Evolutionary conservation across 768 basidiomycete species (phyloP).

Genomic region (Kwoniella heveanensis): DNA sequence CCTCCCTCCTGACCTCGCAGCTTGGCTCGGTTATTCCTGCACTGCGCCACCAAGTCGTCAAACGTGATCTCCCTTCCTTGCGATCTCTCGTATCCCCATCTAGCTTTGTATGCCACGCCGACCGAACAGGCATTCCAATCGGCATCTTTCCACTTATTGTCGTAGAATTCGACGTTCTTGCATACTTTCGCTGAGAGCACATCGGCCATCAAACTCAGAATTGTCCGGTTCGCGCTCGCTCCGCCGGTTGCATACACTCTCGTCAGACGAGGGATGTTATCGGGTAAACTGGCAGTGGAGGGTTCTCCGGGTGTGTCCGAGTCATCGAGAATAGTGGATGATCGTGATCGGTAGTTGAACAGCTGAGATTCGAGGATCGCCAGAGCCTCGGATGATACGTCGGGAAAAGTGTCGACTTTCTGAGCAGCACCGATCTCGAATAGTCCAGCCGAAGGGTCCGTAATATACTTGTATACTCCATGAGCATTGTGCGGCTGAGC

Average conservation of each 20-base stretch:
- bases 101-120: slow-evolving; percentile 48
- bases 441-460: slow-evolving; percentile 19
- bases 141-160: slow-evolving; percentile 32
- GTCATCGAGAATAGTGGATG: slow-evolving; percentile 62
- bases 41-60: slow-evolving; percentile 41
- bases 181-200: slow-evolving; percentile 77
- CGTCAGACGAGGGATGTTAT: slow-evolving; percentile 57
- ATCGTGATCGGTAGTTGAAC: slow-evolving; percentile 73
- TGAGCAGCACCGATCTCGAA: slow-evolving; percentile 20
- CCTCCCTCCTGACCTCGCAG: slow-evolving; percentile 9
- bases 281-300: slow-evolving; percentile 13
- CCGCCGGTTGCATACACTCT: slow-evolving; percentile 79
- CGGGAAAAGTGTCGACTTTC: slow-evolving; percentile 34
- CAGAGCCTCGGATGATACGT: slow-evolving; percentile 61
- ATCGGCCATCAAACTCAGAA: slow-evolving; percentile 75
- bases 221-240: slow-evolving; percentile 70
- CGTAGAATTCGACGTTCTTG: slow-evolving; percentile 49
- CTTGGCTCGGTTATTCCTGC: slow-evolving; percentile 24
- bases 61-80: slow-evolving; percentile 33
- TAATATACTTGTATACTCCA: slow-evolving; percentile 63
- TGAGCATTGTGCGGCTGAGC: slow-evolving; percentile 66
- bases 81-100: slow-evolving; percentile 48
- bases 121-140: slow-evolving; percentile 50
- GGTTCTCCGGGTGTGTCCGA: slow-evolving; percentile 21
- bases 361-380: slow-evolving; percentile 83